A percentile compares a stretch with the other conserved stretches of the same genome.
Evolutionary conservation across 2,329 filamentous ascomycete species (phyloP).

Genomic region (Orbilia ellipsospora): DNA sequence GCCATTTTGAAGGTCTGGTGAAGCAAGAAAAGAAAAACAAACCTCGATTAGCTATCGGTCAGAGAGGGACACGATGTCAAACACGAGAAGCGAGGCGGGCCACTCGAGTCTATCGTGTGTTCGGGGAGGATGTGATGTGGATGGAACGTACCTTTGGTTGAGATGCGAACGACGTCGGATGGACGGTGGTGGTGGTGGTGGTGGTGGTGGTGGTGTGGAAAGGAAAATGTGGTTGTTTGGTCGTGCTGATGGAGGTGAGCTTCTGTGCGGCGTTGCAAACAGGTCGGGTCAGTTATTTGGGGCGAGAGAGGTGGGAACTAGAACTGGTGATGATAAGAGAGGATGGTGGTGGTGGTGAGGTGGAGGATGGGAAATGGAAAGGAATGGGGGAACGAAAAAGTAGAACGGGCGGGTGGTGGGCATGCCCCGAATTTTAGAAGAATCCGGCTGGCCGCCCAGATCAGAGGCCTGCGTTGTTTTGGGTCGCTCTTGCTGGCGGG

Average conservation of each 20-base stretch:
- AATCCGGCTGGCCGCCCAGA: slow-evolving; percentile 14
- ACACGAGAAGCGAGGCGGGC: slow-evolving; percentile 3
- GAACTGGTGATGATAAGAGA: not conserved
- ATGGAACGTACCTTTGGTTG: too few relatives aligned
- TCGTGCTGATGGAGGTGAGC: slow-evolving; percentile 8
- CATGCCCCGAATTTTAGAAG: slow-evolving; percentile 37
- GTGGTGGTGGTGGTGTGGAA: not conserved
- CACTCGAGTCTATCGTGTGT: too few relatives aligned
- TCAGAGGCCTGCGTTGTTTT: slow-evolving; percentile 1
- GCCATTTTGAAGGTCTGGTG: slow-evolving; percentile 23
- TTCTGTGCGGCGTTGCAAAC: not conserved
- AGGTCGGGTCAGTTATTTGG: not conserved
- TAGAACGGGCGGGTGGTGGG: slow-evolving; percentile 8
- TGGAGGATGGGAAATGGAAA: slow-evolving; percentile 4
- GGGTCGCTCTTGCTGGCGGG: not conserved
- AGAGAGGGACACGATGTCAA: slow-evolving; percentile 10
- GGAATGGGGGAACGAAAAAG: slow-evolving; percentile 1
- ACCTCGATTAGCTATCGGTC: not conserved
- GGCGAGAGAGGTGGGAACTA: not conserved
- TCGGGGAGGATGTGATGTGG: too few relatives aligned
- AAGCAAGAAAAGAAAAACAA: slow-evolving; percentile 22
- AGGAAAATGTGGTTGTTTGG: not conserved
- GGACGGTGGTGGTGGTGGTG: not conserved
- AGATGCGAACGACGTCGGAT: not conserved
- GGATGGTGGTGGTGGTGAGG: slow-evolving; percentile 12